Base-by-base conservation (phyloP, 2,329 filamentous ascomycete genomes). In the Ceratocystis lukuohia region DNA sequence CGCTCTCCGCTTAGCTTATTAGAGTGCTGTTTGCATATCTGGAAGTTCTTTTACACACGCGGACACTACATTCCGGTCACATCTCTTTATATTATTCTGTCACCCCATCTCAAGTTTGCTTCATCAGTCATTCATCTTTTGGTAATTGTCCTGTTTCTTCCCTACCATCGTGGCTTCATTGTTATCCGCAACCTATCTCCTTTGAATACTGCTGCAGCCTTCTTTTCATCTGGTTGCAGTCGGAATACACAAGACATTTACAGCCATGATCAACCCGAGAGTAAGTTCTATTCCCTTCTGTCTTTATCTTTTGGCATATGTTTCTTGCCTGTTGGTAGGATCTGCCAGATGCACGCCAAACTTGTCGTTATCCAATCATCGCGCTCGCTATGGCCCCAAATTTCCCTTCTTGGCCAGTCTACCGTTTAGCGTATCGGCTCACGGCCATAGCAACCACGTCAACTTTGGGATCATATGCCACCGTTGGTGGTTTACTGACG, bases 331-430 rank as follows among this genome's bases (percentile, higher is more conserved):
- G 62, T 28, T 50, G 46, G 48, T 20, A 66, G 64, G 64, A 66
- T 66, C 56, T 33, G 45, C 53, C 44, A 33, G 20, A 46, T 67
- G 65, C 61, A 59, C 30, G 61, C 59, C 37, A 66, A 67, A 61
- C 45, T 50, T 33, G 30, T 33, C 30, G 30, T 12, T 48, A 44
- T 20, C 65, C 65, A 67, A 67, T 67, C 65, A 67, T 53, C 61
- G 33, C 22, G 59, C 48, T 30, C 22, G 44, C 12, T 67, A 22
- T n/a, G n/a, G n/a, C 25, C 22, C 30, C 65, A 64, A 64, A 67
- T 67, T 67, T 64, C 65, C 65, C 50, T 64, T 67, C 65, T 67
- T 22, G 65, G 65, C 61, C 48, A 64, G 62, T 44, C 22, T 22
- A 12, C 17, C 61, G 61, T 45, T 59, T 67, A 64, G 65, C 53